Evolutionary conservation across 495 filamentous ascomycete genomes (phyloP).

Genomic region (Entonaema liquescens): DNA sequence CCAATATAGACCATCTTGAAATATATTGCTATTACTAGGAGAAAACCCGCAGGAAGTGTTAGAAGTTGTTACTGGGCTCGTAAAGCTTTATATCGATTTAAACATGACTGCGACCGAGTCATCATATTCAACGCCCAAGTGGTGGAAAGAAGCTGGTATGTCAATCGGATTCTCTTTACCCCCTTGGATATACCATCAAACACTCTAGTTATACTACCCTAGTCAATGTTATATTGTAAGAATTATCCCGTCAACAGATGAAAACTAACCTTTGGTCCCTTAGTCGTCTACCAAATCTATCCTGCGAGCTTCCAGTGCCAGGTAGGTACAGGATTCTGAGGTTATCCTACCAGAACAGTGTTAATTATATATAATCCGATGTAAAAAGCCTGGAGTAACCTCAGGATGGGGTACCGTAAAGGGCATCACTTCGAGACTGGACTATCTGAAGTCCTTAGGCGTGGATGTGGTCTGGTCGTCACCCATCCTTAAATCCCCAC

Average conservation of each 20-base stretch:
- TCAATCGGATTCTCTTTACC: neutral
- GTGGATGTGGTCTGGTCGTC: constrained; percentile 39
- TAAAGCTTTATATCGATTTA: neutral
- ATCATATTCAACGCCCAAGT: constrained; percentile 57
- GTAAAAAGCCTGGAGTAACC: constrained; percentile 44
- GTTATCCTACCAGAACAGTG: neutral
- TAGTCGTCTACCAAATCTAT: constrained; percentile 68
- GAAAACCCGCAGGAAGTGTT: neutral
- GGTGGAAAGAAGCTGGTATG: constrained; percentile 62
- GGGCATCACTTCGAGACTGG: constrained; percentile 63
- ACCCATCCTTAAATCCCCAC: constrained; percentile 64
- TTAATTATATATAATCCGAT: constrained; percentile 11
- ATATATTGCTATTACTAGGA: neutral
- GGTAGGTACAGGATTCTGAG: constrained; percentile 47
- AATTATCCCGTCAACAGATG: neutral
- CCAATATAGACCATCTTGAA: constrained; percentile 23
- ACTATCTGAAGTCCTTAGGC: constrained; percentile 65
- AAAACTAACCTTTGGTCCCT: neutral
- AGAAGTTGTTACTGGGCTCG: neutral
- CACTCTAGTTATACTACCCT: neutral
- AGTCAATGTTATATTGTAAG: neutral
- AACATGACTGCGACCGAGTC: constrained; percentile 25
- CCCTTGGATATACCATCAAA: neutral
- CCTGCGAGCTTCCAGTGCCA: constrained; percentile 68
- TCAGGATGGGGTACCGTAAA: constrained; percentile 64